A percentile compares a stretch with the other conserved stretches of the same genome.
phyloP scores from a whole-genome alignment of 371 early-diverging fungal species.

The Circinella umbellata region DNA sequence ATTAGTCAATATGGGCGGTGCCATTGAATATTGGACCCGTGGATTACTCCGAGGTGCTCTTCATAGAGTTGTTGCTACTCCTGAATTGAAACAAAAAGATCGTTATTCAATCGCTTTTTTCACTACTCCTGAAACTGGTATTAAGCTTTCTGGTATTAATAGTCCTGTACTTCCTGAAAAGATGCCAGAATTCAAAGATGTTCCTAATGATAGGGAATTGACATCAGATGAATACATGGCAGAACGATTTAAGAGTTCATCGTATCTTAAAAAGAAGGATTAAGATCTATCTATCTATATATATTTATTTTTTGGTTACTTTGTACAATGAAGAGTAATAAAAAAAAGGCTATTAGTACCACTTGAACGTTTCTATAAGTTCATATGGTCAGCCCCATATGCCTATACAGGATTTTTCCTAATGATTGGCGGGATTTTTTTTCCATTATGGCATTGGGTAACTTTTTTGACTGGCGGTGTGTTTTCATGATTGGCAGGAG shows the following conservation, averaged over 20 bases:
- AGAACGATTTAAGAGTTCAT: not conserved
- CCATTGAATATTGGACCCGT: conserved; percentile 68
- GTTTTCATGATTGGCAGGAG: too few relatives aligned
- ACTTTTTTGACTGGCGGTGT: too few relatives aligned
- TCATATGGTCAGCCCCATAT: too few relatives aligned
- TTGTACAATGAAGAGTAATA: too few relatives aligned
- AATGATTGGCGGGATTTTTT: too few relatives aligned
- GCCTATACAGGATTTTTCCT: too few relatives aligned
- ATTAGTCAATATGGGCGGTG: conserved; percentile 65
- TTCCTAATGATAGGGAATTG: not conserved
- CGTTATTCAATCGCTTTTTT: conserved; percentile 71
- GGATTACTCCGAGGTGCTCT: conserved; percentile 61
- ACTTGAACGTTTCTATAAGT: too few relatives aligned
- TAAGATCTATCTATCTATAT: too few relatives aligned
- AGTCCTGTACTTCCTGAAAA: conserved; percentile 13
- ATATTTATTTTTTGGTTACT: too few relatives aligned
- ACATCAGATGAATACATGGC: conserved; percentile 7
- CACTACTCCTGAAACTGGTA: conserved; percentile 32
- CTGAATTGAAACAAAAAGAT: conserved; percentile 37
- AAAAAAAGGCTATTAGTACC: too few relatives aligned
- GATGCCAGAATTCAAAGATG: not conserved
- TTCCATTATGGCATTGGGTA: too few relatives aligned
- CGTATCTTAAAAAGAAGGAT: not conserved
- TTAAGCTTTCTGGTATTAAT: conserved; percentile 12
- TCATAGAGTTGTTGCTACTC: conserved; percentile 64